Evolutionary conservation across 805 yeast genomes (phyloP), one percentile per base, ranked within the genome.

Genomic region (Debaryomyces hansenii): DNA sequence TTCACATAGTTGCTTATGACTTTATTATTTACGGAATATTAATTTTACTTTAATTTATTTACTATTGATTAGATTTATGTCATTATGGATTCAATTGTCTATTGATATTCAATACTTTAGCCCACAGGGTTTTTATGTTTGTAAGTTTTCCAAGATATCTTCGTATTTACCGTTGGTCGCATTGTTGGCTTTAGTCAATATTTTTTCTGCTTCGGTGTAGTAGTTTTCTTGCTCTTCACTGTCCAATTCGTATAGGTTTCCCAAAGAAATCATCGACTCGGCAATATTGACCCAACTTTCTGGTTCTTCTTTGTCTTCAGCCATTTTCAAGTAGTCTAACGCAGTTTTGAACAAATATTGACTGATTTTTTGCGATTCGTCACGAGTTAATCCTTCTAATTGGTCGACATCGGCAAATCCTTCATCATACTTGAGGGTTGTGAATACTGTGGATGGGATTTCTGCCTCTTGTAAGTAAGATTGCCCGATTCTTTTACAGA

Each of bases 201-300:
- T 74, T 49, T 70, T 67, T 57, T 89, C 91, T 0, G 97, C 98
- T 46, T 77, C 72, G 14, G 66, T 63, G 62, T 91, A 91, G 42
- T 78, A 69, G 4, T 72, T 56, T 49, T 85, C 87, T 67, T 90
- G 96, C 37, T 84, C 86, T 29, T 70, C 67, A 42, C 85, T 74
- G 21, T 85, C 90, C 20, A 79, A 68, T 7, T 84, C 87, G 49
- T 77, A 73, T 42, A 90, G 62, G 56, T 90, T 91, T 12, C 91
- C 97, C 54, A 87, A 68, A 12, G 86, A 80, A 31, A 92, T 88
- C 57, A 81, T 72, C 1, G 96, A 91, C 64, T 92, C 98, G 0
- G 97, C 96, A 39, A 87, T 76, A 58, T 82, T 79, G 10, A 84
- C 96, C 88, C 92, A 86, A 4, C 86, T 74, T 48, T 84, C 85